phyloP scores from a whole-genome alignment of 1,284 basidiomycete species.

The Apiotrichum montevideense region DNA sequence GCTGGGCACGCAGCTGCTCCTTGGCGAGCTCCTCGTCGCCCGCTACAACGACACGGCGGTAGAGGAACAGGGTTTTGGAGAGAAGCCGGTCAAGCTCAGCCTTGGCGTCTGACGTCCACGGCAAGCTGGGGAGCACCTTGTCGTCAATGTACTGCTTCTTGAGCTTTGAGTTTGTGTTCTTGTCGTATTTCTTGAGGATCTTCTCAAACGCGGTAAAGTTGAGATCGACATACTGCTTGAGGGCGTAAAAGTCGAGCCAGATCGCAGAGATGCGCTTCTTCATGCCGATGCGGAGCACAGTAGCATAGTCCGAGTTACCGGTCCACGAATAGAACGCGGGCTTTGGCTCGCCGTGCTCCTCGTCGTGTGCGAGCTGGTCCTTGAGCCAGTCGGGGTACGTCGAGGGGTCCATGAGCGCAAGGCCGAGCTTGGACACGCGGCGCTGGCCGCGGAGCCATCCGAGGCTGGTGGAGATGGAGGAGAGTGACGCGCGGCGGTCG shows the following conservation, averaged over 20 bases:
- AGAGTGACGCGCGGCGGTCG: slow-evolving; percentile 38
- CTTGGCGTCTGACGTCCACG: slow-evolving; percentile 63
- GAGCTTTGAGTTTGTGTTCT: slow-evolving; percentile 79
- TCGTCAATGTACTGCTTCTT: slow-evolving; percentile 76
- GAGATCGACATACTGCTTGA: slow-evolving; percentile 87
- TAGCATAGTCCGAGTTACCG: slow-evolving; percentile 73
- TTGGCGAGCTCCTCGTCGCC: slow-evolving; percentile 67
- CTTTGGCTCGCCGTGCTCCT: slow-evolving; percentile 4
- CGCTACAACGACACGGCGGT: slow-evolving; percentile 77
- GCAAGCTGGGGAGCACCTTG: slow-evolving; percentile 61
- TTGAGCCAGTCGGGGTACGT: slow-evolving; percentile 28
- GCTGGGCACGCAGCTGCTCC: slow-evolving; percentile 77
- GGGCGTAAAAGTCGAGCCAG: slow-evolving; percentile 76
- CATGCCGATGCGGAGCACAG: slow-evolving; percentile 80
- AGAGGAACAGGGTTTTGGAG: slow-evolving; percentile 62
- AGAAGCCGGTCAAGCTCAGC: slow-evolving; percentile 61
- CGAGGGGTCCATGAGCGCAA: slow-evolving; percentile 32
- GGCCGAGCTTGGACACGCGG: slow-evolving; percentile 11
- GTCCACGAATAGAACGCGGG: slow-evolving; percentile 60
- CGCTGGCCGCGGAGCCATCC: neutral
- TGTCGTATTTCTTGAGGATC: slow-evolving; percentile 98
- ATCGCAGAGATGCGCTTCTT: slow-evolving; percentile 83
- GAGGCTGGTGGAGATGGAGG: slow-evolving; percentile 8
- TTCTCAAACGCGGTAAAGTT: slow-evolving; percentile 94
- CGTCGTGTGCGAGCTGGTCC: slow-evolving; percentile 8